Base-by-base conservation (phyloP, 345 rosid species). In the Murraya koenigii region DNA sequence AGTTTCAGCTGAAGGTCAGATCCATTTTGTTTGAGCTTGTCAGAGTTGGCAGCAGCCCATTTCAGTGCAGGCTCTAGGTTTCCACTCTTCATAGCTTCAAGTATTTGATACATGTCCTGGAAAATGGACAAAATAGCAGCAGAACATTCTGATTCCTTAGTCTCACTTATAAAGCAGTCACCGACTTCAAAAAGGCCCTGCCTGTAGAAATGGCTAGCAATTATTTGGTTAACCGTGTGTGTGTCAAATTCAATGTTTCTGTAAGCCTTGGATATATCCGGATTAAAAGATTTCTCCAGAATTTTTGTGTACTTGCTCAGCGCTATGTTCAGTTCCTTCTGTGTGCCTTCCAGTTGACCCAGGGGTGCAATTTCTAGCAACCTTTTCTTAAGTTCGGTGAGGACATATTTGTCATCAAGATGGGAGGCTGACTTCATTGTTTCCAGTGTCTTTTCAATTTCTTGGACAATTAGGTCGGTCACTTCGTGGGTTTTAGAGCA, bases 1-100 rank as follows among this genome's bases (percentile, higher is more conserved):
- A 92, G 97, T 77, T 85, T 87, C 82, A 91, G 73, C 85, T 82
- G 84, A 22, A 92, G 87, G 82, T 92, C 92, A 11, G 97, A 92
- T 26, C 88, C 84, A 30, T 85, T 85, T 75, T 84, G 86, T 74
- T 83, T 88, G 35, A 93, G 90, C 78, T 84, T 91, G 4, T 79
- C 88, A 0, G 92, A 86, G 83, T 89, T 89, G 49, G 69, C 69
- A n/a, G 80, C 72, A 39, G 84, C 90, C 95, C 97, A 92, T 25
- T 74, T 81, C 39, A 90, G 79, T 20, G 97, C 97, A 41, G 91
- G 93, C 69, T 67, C 85, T 25, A 90, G 86, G 75, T 92, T 85
- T 63, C 84, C 77, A 22, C 74, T 63, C 81, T 84, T 85, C 88
- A 92, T 84, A 28, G 92, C 90, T 80, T 88, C 90, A 28, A 92